Base-by-base conservation (phyloP, 768 basidiomycete genomes). In the Suillus lakei region DNA sequence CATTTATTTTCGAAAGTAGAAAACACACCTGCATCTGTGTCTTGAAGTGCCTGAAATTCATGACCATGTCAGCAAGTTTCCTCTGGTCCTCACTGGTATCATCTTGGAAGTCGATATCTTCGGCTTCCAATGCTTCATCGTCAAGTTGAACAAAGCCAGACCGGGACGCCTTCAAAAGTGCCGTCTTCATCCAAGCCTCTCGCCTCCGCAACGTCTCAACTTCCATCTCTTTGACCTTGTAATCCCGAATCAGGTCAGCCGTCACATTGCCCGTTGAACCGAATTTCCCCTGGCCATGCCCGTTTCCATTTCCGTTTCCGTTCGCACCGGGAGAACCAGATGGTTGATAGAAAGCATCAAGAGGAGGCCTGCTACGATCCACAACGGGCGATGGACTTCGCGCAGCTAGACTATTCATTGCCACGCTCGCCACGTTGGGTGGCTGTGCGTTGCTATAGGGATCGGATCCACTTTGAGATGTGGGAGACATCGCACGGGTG, bases 31-130 rank as follows among this genome's bases (percentile, higher is more conserved):
- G 93, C 60, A 96, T 84, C 68, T 88, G 88, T 13, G 93, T 91
- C 75, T 89, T 89, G 76, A 95, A 91, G 73, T 94, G 90, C 80
- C 97, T 99, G 72, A 99, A 86, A 72, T 85, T 87, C 63, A 98
- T 79, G 5, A 91, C 81, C 76, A 94, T 84, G 68, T 95, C 92
- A 2, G 86, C 82, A 64, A 90, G 80, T 63, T 81, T 82, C 41
- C 84, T 83, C 48, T 83, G 85, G 32, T 85, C 85, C 30, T 80
- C 79, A 61, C 73, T 63, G 36, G 62, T 26, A 41, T 81, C 79
- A 46, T 70, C 72, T n/a, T 74, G 74, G 46, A 76, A 75, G 62
- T 80, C 73, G 48, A 77, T 70, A 55, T 69, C 74, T 60, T 78
- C 78, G 6, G 70, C 70, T n/a, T 75, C 75, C 67, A 81, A 68